Percentiles rank a stretch among this genome's conserved stretches.
Evolutionary conservation across 495 filamentous ascomycete species (phyloP).

Genomic region (Xeromyces bisporus): DNA sequence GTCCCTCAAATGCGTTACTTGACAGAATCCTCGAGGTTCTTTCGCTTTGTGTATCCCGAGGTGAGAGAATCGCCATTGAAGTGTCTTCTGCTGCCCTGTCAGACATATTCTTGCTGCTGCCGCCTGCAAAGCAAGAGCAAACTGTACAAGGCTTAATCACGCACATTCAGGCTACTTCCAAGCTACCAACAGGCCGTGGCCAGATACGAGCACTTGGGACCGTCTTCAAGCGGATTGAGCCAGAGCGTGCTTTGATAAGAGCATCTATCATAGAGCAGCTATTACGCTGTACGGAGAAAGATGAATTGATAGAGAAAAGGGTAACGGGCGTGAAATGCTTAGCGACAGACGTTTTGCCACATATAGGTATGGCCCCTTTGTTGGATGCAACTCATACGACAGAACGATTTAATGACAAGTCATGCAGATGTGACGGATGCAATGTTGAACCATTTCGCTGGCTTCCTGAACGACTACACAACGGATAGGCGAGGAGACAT

Average conservation of each 20-base stretch:
- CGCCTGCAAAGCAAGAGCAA: constrained; percentile 13
- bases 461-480: constrained; percentile 70
- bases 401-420: no score
- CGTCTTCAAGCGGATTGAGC: constrained; percentile 19
- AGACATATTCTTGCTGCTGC: constrained; percentile 25
- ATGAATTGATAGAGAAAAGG: constrained; percentile 38
- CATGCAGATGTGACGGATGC: constrained; percentile 10
- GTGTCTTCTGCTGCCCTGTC: constrained; percentile 29
- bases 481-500: constrained; percentile 75
- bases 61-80: constrained; percentile 31
- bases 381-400: no score
- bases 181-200: constrained; percentile 24
- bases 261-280: constrained; percentile 17
- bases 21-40: constrained; percentile 24
- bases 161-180: constrained; percentile 21
- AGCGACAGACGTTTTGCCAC: constrained; percentile 27
- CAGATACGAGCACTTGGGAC: constrained; percentile 28
- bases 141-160: constrained; percentile 22
- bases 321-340: constrained; percentile 45
- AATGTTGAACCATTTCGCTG: constrained; percentile 18
- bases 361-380: constrained; percentile 22
- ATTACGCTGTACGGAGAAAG: constrained; percentile 20
- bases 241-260: constrained; percentile 8
- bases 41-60: constrained; percentile 24
- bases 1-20: constrained; percentile 12